phyloP scores from a whole-genome alignment of 805 yeast species.

The Myxozyma vanderwaltii region DNA sequence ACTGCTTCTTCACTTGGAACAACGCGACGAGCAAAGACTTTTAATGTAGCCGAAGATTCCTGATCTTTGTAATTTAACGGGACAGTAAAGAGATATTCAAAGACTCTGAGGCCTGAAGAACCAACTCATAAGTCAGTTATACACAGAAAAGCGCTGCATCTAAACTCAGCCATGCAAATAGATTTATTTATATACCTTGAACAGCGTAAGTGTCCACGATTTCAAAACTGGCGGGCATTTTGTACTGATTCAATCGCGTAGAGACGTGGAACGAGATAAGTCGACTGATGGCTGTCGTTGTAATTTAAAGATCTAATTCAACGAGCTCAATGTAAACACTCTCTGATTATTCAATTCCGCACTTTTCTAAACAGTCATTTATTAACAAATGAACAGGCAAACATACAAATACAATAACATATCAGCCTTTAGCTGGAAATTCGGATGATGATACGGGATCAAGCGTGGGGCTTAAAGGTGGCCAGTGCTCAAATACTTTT shows the following conservation, averaged over 20 bases:
- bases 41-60: conserved; percentile 5
- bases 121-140: background rate
- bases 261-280: too few relatives aligned
- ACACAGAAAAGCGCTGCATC: background rate
- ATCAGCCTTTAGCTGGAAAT: too few relatives aligned
- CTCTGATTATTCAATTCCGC: too few relatives aligned
- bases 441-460: too few relatives aligned
- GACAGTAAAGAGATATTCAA: conserved; percentile 26
- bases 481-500: too few relatives aligned
- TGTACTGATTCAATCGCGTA: background rate
- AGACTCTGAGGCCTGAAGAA: conserved; percentile 21
- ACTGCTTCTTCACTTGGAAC: conserved; percentile 27
- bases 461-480: too few relatives aligned
- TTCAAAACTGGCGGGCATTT: conserved; percentile 8
- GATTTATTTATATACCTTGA: conserved; percentile 12
- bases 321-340: too few relatives aligned
- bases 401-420: too few relatives aligned
- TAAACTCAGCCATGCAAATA: background rate
- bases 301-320: too few relatives aligned
- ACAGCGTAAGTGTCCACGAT: conserved; percentile 23
- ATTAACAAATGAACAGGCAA: too few relatives aligned
- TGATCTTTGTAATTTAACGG: conserved; percentile 21
- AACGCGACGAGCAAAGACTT: conserved; percentile 27
- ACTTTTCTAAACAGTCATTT: too few relatives aligned
- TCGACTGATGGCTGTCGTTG: too few relatives aligned